Evolutionary conservation across 768 basidiomycete genomes (phyloP).

Genomic region (Phaeolepiota aurea): DNA sequence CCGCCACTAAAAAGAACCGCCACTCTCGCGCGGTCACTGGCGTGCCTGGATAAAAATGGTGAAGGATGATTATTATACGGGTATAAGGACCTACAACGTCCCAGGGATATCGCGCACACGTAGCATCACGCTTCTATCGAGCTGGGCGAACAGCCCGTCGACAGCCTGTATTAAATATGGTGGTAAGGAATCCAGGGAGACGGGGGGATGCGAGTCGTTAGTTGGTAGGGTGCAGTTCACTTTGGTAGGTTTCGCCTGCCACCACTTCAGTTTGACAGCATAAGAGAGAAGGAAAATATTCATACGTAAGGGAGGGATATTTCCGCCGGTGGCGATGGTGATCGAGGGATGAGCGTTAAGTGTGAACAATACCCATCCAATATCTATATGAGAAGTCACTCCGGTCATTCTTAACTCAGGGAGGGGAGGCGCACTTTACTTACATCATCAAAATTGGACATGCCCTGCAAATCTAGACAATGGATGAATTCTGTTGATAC

Average conservation of each 20-base stretch:
- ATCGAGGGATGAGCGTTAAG: neutral
- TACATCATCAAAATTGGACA: conserved; percentile 7
- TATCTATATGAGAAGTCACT: too few relatives aligned
- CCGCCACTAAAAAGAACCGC: conserved; percentile 94
- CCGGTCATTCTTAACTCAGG: too few relatives aligned
- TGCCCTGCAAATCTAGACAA: conserved; percentile 34
- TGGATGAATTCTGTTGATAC: conserved; percentile 50
- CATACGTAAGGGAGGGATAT: conserved; percentile 17
- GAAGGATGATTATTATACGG: neutral
- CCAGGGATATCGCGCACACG: conserved; percentile 64
- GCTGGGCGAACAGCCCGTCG: conserved; percentile 40
- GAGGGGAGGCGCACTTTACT: too few relatives aligned
- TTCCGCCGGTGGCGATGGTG: neutral
- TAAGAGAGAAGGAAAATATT: conserved; percentile 7
- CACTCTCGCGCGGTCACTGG: conserved; percentile 42
- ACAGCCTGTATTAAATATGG: conserved; percentile 31
- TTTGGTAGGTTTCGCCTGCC: conserved; percentile 32
- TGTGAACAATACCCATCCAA: neutral
- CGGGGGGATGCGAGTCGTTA: conserved; percentile 23
- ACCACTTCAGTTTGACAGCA: neutral
- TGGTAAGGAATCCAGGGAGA: conserved; percentile 34
- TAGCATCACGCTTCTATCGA: conserved; percentile 62
- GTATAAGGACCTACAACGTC: conserved; percentile 18
- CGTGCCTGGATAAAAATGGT: conserved; percentile 9
- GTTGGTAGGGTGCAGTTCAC: conserved; percentile 45